These are phyloP conservation scores for Lathyrus oleraceus DNA, from an alignment of 306 rosid species.

Conservation along the genomic window DNA sequence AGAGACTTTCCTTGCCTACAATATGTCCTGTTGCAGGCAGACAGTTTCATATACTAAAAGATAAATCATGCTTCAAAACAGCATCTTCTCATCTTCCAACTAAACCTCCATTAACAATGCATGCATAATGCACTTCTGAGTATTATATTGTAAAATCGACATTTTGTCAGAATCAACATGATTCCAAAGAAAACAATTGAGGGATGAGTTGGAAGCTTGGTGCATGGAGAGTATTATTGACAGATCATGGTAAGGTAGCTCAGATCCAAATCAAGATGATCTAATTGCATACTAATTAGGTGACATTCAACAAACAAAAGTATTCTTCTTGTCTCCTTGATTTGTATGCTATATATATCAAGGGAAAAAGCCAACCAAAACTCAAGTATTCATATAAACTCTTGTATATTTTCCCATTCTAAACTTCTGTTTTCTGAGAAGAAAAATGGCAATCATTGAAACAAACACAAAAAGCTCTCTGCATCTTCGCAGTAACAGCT, in stretches of 20 bases:
- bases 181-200: constrained; percentile 19
- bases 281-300: constrained; percentile 15
- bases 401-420: constrained; percentile 8
- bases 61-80: constrained; percentile 1
- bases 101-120: constrained; percentile 5
- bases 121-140: not conserved
- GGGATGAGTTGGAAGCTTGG: constrained; percentile 30
- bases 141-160: constrained; percentile 31
- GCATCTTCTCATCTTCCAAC: constrained; percentile 6
- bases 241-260: constrained; percentile 7
- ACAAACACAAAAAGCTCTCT: constrained; percentile 20
- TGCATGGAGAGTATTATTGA: constrained; percentile 23
- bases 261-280: constrained; percentile 26
- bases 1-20: constrained; percentile 16
- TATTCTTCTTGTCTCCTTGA: constrained; percentile 31
- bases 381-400: not conserved
- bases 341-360: constrained; percentile 37
- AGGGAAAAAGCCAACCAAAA: constrained; percentile 18
- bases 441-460: constrained; percentile 38
- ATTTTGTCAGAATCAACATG: too few species aligned
- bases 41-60: constrained; percentile 31
- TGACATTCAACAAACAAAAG: constrained; percentile 30
- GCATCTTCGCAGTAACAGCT: constrained; percentile 42
- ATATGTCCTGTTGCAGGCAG: constrained; percentile 28
- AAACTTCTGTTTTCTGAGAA: not conserved